phyloP scores from a whole-genome alignment of 2,329 filamentous ascomycete genomes.

The Cytospora leucostoma region DNA sequence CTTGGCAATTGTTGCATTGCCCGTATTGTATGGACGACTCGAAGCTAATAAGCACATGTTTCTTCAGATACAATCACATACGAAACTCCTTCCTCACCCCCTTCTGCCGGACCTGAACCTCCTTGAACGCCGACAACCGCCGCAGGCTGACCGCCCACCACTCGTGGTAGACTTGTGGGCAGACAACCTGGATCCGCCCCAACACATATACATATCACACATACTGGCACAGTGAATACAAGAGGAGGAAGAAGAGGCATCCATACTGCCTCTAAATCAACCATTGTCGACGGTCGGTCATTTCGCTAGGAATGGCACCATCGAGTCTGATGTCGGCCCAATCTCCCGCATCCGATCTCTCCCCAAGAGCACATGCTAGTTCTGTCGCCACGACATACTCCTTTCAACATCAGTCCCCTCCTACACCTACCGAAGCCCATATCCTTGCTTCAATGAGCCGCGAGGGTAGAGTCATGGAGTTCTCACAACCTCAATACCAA shows the following conservation, averaged over 20 bases:
- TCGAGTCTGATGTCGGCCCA: conserved; percentile 29
- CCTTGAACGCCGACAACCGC: conserved; percentile 25
- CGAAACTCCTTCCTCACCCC: conserved; percentile 8
- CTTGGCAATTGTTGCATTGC: conserved; percentile 5
- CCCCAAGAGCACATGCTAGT: conserved; percentile 26
- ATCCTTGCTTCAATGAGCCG: conserved; percentile 28
- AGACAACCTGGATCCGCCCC: conserved; percentile 10
- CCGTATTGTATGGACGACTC: not conserved
- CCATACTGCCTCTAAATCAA: conserved; percentile 14
- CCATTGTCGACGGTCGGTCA: conserved; percentile 26
- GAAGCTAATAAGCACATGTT: conserved; percentile 13
- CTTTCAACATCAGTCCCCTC: conserved; percentile 21
- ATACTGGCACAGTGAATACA: conserved; percentile 4
- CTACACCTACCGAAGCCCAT: conserved; percentile 27
- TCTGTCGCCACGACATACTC: conserved; percentile 23
- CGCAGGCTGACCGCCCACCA: conserved; percentile 27
- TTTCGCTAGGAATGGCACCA: conserved; percentile 29
- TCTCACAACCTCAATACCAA: conserved; percentile 38
- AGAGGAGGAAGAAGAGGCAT: conserved; percentile 20
- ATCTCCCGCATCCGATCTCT: conserved; percentile 28
- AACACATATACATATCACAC: conserved; percentile 5
- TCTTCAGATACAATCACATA: conserved; percentile 10
- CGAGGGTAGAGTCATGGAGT: conserved; percentile 24
- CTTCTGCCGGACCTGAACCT: conserved; percentile 8
- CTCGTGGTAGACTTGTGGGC: conserved; percentile 18